A percentile compares a stretch with the other conserved stretches of the same genome.
These are phyloP conservation scores for Crithidia sp. DNA, from an alignment of 208 protist species.

Conservation along the genomic window DNA sequence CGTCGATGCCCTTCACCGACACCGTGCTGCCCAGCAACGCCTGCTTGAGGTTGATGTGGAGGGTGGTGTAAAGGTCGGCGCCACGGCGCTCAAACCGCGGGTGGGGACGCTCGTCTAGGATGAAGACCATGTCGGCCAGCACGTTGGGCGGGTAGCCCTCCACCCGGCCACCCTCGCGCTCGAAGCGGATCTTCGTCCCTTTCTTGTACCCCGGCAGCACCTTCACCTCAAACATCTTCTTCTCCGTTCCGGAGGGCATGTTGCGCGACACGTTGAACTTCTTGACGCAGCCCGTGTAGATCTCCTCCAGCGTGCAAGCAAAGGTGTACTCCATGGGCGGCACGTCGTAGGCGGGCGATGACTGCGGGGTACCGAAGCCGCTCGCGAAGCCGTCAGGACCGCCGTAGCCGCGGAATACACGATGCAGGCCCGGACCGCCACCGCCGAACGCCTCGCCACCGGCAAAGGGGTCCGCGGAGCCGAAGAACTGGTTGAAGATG, in stretches of 20 bases:
- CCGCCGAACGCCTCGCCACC: slow-evolving; percentile 87
- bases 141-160: slow-evolving; percentile 88
- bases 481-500: slow-evolving; percentile 87
- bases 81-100: slow-evolving; percentile 87
- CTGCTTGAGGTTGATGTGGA: slow-evolving; percentile 86
- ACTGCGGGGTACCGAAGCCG: slow-evolving; percentile 87
- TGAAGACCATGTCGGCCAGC: slow-evolving; percentile 96
- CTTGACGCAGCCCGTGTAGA: slow-evolving; percentile 96
- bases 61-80: slow-evolving; percentile 82
- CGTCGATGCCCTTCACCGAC: slow-evolving; percentile 71
- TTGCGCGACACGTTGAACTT: slow-evolving; percentile 94
- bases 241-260: slow-evolving; percentile 71
- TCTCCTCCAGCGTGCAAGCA: slow-evolving; percentile 95
- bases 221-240: slow-evolving; percentile 93
- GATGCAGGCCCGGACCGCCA: slow-evolving; percentile 80
- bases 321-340: slow-evolving; percentile 93
- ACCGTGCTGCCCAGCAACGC: slow-evolving; percentile 84
- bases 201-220: slow-evolving; percentile 96
- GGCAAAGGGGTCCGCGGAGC: slow-evolving; percentile 86
- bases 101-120: slow-evolving; percentile 95
- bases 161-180: slow-evolving; percentile 82
- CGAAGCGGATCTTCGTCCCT: slow-evolving; percentile 97
- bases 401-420: slow-evolving; percentile 83
- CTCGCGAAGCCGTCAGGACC: slow-evolving; percentile 72
- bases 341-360: slow-evolving; percentile 79